Evolutionary conservation across 805 yeast species (phyloP).

Genomic region (Saccharomyces jurei): DNA sequence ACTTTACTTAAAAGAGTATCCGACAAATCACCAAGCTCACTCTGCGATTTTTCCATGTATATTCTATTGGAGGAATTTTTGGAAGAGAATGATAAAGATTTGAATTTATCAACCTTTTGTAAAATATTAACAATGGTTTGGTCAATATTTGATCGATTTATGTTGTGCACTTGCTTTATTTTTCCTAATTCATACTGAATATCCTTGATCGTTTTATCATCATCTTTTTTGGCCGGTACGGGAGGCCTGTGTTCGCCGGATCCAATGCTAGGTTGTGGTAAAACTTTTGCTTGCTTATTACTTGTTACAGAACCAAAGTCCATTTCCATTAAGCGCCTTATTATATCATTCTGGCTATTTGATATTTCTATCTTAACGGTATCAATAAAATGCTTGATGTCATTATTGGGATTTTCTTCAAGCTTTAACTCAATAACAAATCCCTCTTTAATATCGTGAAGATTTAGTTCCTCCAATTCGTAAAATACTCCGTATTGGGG

Average conservation of each 20-base stretch:
- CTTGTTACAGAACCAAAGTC: background rate
- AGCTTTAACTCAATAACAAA: conserved; percentile 40
- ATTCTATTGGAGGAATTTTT: conserved; percentile 32
- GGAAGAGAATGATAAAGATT: conserved; percentile 36
- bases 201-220: conserved; percentile 28
- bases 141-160: conserved; percentile 37
- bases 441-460: conserved; percentile 54
- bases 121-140: conserved; percentile 38
- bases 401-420: conserved; percentile 8
- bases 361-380: background rate
- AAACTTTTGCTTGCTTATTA: too few relatives aligned
- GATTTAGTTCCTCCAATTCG: conserved; percentile 65
- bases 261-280: background rate
- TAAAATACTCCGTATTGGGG: conserved; percentile 51
- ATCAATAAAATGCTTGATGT: background rate
- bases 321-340: conserved; percentile 2
- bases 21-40: conserved; percentile 65
- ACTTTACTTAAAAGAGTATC: conserved; percentile 68
- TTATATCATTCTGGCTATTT: background rate
- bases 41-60: conserved; percentile 72
- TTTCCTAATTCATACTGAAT: conserved; percentile 53
- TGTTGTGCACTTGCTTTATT: conserved; percentile 47
- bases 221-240: background rate
- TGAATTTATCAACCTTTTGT: conserved; percentile 43
- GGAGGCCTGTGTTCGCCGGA: background rate